Percentiles rank a stretch among this genome's conserved stretches.
These are phyloP conservation scores for Phlebiopsis flavidoalba DNA, from an alignment of 768 basidiomycete species.

Conservation along the genomic window DNA sequence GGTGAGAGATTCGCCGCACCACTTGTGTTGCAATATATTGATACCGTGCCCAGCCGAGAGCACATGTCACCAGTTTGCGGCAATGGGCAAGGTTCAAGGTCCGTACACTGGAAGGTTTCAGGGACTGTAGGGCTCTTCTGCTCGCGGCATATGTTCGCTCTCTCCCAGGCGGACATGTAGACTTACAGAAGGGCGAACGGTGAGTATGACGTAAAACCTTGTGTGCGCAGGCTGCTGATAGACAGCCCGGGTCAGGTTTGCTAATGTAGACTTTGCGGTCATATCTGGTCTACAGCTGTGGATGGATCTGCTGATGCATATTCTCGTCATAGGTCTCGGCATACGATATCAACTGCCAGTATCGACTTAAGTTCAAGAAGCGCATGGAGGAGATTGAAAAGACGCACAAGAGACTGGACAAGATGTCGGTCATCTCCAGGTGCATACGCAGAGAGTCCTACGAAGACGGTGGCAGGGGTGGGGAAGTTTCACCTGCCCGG, in stretches of 20 bases:
- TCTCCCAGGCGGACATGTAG: conserved; percentile 12
- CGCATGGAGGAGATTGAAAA: conserved; percentile 9
- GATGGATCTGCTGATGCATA: conserved; percentile 4
- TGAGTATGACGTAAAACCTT: conserved; percentile 8
- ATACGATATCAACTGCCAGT: conserved; percentile 27
- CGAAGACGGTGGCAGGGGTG: conserved; percentile 1
- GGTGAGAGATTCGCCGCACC: no score
- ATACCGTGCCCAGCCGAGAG: no score
- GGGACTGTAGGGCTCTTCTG: conserved; percentile 13
- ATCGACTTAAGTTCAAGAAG: conserved; percentile 6
- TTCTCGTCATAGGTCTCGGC: no score
- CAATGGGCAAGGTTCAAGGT: conserved; percentile 11
- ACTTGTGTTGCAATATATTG: no score
- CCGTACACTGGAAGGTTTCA: conserved; percentile 11
- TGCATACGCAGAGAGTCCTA: background rate
- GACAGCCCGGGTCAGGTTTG: conserved; percentile 1
- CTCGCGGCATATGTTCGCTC: conserved; percentile 13
- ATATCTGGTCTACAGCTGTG: conserved; percentile 9
- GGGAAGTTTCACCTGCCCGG: conserved; percentile 16
- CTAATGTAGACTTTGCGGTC: conserved; percentile 10
- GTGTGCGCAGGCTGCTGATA: no score
- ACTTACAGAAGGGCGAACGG: conserved; percentile 17
- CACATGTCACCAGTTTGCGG: conserved; percentile 17
- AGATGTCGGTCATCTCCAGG: background rate
- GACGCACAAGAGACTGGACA: background rate